Percentiles rank a stretch among this genome's conserved stretches.
phyloP scores from a whole-genome alignment of 176 grass and related monocot genomes.

The Musa schizocarpa region DNA sequence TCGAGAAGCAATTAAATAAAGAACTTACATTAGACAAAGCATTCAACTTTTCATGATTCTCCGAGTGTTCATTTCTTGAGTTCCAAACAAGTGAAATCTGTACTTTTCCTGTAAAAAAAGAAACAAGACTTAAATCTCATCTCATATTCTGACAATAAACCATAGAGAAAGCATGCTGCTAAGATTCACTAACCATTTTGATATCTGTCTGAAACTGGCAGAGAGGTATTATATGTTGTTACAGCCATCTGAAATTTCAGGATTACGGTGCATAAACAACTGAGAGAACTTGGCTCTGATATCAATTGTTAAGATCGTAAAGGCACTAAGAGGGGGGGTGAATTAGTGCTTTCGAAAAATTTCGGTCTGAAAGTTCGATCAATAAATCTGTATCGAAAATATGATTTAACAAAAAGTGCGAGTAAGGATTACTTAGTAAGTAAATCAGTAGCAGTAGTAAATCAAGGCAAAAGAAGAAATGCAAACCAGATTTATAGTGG shows the following conservation, averaged over 20 bases:
- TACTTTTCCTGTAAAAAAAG: slow-evolving; percentile 60
- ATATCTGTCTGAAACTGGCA: slow-evolving; percentile 75
- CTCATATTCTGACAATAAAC: neutral
- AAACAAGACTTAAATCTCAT: neutral
- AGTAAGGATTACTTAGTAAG: no score
- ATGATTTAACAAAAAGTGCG: no score
- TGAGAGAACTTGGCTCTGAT: no score
- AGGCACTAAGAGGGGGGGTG: no score
- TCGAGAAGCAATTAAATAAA: slow-evolving; percentile 11
- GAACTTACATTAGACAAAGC: slow-evolving; percentile 70
- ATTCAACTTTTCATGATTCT: slow-evolving; percentile 52
- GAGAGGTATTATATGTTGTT: slow-evolving; percentile 92
- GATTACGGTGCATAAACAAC: neutral
- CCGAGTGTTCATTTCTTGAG: slow-evolving; percentile 64
- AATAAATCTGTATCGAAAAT: no score
- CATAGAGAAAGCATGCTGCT: neutral
- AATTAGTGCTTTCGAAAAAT: no score
- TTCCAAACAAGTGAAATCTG: slow-evolving; percentile 96
- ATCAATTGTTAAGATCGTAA: no score
- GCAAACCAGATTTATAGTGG: no score
- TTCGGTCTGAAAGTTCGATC: no score
- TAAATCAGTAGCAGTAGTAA: no score
- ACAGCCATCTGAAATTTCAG: slow-evolving; percentile 61
- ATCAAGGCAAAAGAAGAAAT: no score
- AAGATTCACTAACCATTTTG: slow-evolving; percentile 46